Evolutionary conservation across 75 land plant genomes (phyloP), one percentile per base, ranked within the genome.

Genomic region (Pinus taeda): DNA sequence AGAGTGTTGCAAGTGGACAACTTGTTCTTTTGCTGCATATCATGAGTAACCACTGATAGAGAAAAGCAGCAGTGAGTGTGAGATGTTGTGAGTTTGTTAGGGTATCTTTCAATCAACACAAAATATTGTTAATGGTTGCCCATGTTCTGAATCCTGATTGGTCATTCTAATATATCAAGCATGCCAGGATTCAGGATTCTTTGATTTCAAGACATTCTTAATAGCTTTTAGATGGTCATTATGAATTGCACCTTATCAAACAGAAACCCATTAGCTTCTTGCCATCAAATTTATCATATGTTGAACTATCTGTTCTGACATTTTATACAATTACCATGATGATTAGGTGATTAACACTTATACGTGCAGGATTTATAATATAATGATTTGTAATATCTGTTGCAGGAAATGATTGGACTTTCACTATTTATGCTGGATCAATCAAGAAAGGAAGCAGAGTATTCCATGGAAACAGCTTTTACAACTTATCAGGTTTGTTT

Each of bases 371-470:
- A 73, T 73, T 49, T 30, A 73, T 73, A 29, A 24, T 57, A 55
- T 73, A 3, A 3, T 57, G 58, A 73, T 14, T 22, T 15, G 11
- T 29, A 57, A 69, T 69, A 18, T 39, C 21, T 42, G 8, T 9
- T 69, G 78, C 86, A 97, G 99, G 99, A 97, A 74, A 95, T 97
- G 96, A 87, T 86, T 79, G 99, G 94, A 57, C 89, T 97, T 71
- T 81, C 90, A 24, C 89, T 90, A 66, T 97, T 95, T 75, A 82
- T 97, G 93, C 63, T 91, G 83, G 98, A 97, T 74, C 94, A 91
- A 81, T 91, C 96, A 58, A 88, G 94, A 83, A 97, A 96, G 78
- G 99, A 97, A 26, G 90, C 98, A 29, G 99, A 97, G 74, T 80
- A 84, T 81, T 90, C 90, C 80, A 84, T 97, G 96, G 99, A 97